These are phyloP conservation scores for Phytopythium montanum DNA, from an alignment of 352 stramenopile species.

Conservation along the genomic window DNA sequence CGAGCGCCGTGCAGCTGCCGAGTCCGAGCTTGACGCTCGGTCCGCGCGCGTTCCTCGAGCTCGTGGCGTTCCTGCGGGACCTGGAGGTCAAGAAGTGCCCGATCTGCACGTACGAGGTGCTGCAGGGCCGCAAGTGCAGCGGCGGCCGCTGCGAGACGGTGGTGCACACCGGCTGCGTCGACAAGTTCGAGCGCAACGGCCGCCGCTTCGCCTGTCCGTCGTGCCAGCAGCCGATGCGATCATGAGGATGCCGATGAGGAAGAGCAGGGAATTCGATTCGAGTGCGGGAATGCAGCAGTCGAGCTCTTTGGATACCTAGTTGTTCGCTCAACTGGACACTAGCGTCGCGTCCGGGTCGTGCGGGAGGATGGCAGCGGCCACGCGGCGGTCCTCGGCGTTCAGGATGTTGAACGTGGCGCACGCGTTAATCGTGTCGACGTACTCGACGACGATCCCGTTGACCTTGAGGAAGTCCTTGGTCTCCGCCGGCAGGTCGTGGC, in stretches of 20 bases:
- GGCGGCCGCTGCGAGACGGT: constrained; percentile 33
- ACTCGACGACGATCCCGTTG: constrained; percentile 85
- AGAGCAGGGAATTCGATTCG: background rate
- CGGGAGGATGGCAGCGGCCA: constrained; percentile 77
- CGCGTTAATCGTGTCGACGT: constrained; percentile 80
- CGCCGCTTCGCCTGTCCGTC: constrained; percentile 53
- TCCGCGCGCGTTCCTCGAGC: constrained; percentile 64
- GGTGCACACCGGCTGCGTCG: constrained; percentile 53
- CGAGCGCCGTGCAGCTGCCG: constrained; percentile 32
- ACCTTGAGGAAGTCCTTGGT: constrained; percentile 76
- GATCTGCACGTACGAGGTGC: constrained; percentile 74
- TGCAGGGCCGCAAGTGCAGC: constrained; percentile 52
- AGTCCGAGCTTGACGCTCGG: constrained; percentile 53
- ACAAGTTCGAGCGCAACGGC: constrained; percentile 58
- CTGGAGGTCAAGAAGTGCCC: constrained; percentile 73
- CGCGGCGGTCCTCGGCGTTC: constrained; percentile 85
- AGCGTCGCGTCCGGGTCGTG: constrained; percentile 39
- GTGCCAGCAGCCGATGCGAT: constrained; percentile 42
- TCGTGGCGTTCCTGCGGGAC: constrained; percentile 69
- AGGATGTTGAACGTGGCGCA: constrained; percentile 91
- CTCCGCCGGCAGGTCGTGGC: constrained; percentile 48
- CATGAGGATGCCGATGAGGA: background rate
- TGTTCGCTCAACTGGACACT: background rate
- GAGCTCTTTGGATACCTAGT: background rate
- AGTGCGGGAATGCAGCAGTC: constrained; percentile 8